These are phyloP conservation scores for Penicillium cataractarum DNA, from an alignment of 495 filamentous ascomycete species.

Conservation along the genomic window DNA sequence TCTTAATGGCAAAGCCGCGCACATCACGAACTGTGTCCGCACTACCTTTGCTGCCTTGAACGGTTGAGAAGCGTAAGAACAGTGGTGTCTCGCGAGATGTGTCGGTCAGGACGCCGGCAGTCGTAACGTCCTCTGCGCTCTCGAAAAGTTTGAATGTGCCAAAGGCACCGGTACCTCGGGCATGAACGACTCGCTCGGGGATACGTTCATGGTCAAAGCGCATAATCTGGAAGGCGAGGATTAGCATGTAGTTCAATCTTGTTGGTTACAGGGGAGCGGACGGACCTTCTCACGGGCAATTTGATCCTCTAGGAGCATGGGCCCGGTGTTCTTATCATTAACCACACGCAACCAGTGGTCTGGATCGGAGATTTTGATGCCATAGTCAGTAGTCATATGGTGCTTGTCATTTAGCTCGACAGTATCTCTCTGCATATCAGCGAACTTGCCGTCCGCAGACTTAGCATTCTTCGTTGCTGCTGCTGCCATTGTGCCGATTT, in stretches of 20 bases:
- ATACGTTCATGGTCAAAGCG: conserved; percentile 88
- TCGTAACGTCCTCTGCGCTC: conserved; percentile 69
- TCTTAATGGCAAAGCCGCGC: conserved; percentile 79
- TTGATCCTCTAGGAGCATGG: conserved; percentile 79
- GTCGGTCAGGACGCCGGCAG: conserved; percentile 76
- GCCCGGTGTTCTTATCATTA: conserved; percentile 64
- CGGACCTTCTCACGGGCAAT: conserved; percentile 76
- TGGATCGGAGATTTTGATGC: conserved; percentile 70
- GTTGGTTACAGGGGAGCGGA: neutral
- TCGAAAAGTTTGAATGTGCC: conserved; percentile 78
- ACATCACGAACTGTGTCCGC: conserved; percentile 84
- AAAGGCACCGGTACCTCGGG: conserved; percentile 81
- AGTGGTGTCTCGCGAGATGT: conserved; percentile 78
- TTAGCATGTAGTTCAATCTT: neutral
- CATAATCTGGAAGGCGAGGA: conserved; percentile 58
- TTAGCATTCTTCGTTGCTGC: neutral
- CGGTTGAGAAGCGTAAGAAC: conserved; percentile 82
- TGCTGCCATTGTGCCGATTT: conserved; percentile 6
- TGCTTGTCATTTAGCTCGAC: conserved; percentile 39
- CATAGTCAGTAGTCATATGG: conserved; percentile 75
- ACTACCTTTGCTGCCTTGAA: conserved; percentile 74
- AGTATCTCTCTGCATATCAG: conserved; percentile 40
- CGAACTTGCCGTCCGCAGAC: conserved; percentile 28
- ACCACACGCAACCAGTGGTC: conserved; percentile 79
- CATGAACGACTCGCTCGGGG: conserved; percentile 87